Conservation (phyloP, 1,139 yeast species). For the Blastobotrys persicus region DNA sequence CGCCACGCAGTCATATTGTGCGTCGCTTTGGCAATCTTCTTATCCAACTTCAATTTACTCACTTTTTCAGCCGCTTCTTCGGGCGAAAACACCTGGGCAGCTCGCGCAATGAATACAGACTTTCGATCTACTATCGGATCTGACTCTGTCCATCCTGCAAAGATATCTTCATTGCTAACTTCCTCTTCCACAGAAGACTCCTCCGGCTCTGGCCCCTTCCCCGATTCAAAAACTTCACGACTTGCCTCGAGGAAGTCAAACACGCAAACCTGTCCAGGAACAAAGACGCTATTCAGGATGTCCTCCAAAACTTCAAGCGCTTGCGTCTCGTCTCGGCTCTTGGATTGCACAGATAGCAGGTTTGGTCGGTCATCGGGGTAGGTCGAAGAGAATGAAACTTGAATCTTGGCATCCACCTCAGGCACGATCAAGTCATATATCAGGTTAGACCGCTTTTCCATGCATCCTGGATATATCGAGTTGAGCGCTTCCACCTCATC, state of each 20-base stretch:
- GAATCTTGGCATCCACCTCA: conserved; percentile 54
- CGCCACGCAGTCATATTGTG: conserved; percentile 91
- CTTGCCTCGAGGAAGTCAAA: conserved; percentile 74
- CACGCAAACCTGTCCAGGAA: conserved; percentile 66
- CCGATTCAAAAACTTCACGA: conserved; percentile 40
- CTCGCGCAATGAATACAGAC: conserved; percentile 81
- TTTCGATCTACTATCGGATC: conserved; percentile 80
- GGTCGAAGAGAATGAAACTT: conserved; percentile 61
- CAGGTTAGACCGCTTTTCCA: conserved; percentile 42
- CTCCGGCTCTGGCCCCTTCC: conserved; percentile 21
- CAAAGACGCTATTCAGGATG: conserved; percentile 50
- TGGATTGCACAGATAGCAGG: conserved; percentile 34
- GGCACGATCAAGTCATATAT: conserved; percentile 61
- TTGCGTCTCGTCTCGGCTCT: conserved; percentile 36
- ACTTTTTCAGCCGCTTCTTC: conserved; percentile 61
- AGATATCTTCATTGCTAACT: conserved; percentile 43
- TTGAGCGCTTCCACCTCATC: conserved; percentile 83
- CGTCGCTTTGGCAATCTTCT: conserved; percentile 61
- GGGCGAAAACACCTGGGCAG: conserved; percentile 56
- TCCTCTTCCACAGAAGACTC: conserved; percentile 19
- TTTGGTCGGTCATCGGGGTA: conserved; percentile 68
- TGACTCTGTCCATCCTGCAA: conserved; percentile 71
- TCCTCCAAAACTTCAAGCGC: conserved; percentile 43
- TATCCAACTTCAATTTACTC: conserved; percentile 56
- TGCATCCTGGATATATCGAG: conserved; percentile 77